These are phyloP conservation scores for Aspergillus diversus DNA, from an alignment of 495 filamentous ascomycete genomes.

Conservation along the genomic window DNA sequence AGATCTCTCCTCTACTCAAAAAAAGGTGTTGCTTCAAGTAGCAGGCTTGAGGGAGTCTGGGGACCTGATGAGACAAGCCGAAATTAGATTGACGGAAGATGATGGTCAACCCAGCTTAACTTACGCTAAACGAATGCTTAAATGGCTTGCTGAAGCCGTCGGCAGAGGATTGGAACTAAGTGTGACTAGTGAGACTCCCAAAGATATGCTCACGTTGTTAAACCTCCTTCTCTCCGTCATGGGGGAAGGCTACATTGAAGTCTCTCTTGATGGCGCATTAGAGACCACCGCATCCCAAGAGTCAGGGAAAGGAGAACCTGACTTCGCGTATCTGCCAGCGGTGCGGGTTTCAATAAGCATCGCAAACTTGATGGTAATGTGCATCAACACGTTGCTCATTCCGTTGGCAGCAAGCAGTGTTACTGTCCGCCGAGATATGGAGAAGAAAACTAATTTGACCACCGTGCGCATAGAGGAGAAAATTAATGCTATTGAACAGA, in stretches of 20 bases:
- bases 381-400: slow-evolving; percentile 87
- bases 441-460: slow-evolving; percentile 74
- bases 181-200: slow-evolving; percentile 84
- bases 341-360: slow-evolving; percentile 84
- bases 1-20: slow-evolving; percentile 80
- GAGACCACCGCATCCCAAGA: slow-evolving; percentile 78
- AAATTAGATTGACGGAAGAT: slow-evolving; percentile 87
- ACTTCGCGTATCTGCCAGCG: slow-evolving; percentile 78
- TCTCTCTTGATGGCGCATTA: slow-evolving; percentile 83
- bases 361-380: slow-evolving; percentile 88
- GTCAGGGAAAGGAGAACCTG: slow-evolving; percentile 78
- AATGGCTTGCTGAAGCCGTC: slow-evolving; percentile 95
- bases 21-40: slow-evolving; percentile 81
- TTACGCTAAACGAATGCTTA: slow-evolving; percentile 95
- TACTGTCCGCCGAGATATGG: slow-evolving; percentile 87
- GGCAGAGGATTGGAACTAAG: slow-evolving; percentile 89
- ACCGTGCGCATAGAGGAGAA: slow-evolving; percentile 85
- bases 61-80: slow-evolving; percentile 56
- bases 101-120: slow-evolving; percentile 82
- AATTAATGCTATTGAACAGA: slow-evolving; percentile 82
- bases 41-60: slow-evolving; percentile 65
- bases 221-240: slow-evolving; percentile 84
- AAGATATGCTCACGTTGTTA: slow-evolving; percentile 86
- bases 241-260: slow-evolving; percentile 94
- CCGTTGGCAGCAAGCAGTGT: slow-evolving; percentile 86